phyloP scores from a whole-genome alignment of 2,329 filamentous ascomycete genomes.

The Talaromyces sp. region DNA sequence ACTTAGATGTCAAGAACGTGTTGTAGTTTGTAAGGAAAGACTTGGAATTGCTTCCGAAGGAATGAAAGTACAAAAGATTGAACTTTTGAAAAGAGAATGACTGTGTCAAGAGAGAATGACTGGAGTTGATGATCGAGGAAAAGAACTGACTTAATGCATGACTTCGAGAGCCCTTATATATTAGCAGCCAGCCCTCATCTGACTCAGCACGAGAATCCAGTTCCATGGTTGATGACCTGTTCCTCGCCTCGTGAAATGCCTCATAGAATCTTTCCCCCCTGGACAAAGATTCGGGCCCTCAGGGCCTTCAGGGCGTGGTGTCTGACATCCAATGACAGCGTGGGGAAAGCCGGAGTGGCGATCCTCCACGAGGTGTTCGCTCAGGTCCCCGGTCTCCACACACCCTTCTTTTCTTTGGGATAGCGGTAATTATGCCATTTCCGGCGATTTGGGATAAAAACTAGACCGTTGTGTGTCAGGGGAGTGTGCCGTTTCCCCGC shows the following conservation, averaged over 20 bases:
- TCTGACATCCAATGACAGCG: neutral
- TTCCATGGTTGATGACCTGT: neutral
- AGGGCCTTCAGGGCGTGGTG: neutral
- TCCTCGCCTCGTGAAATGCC: slow-evolving; percentile 3
- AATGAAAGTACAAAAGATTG: neutral
- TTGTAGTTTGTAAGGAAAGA: slow-evolving; percentile 1
- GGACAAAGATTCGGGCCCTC: neutral
- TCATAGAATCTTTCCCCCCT: neutral
- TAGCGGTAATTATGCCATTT: slow-evolving; percentile 7
- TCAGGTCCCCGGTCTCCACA: slow-evolving; percentile 15
- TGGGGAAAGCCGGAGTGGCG: slow-evolving; percentile 6
- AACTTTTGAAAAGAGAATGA: slow-evolving; percentile 7
- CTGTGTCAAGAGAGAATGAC: slow-evolving; percentile 6
- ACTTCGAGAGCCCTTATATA: slow-evolving; percentile 10
- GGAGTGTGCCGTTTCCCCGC: neutral
- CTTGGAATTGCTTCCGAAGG: neutral
- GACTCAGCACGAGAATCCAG: slow-evolving; percentile 1
- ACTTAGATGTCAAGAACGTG: neutral
- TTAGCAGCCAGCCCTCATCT: neutral
- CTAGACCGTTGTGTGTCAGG: slow-evolving; percentile 1
- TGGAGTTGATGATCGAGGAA: neutral
- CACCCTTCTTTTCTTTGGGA: neutral
- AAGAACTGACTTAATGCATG: neutral
- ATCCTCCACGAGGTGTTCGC: slow-evolving; percentile 10
- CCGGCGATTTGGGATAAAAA: slow-evolving; percentile 10